Evolutionary conservation across 23 red algal species (phyloP).

Genomic region (Gracilaria caudata): DNA sequence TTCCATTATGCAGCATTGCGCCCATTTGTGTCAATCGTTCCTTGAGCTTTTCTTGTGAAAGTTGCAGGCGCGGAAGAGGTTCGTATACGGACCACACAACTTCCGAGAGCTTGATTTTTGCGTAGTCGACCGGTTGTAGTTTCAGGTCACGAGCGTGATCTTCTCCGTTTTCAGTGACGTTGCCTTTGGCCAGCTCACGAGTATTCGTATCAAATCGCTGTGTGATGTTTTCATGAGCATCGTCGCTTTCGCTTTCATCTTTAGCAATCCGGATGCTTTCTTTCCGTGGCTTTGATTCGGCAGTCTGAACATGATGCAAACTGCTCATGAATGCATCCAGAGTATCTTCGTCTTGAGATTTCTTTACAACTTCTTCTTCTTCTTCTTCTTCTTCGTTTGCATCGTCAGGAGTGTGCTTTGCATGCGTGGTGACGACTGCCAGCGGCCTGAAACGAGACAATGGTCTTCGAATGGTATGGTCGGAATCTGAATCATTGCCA

Average conservation of each 20-base stretch:
- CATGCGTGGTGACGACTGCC: background rate
- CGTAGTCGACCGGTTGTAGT: conserved; percentile 48
- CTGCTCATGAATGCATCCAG: conserved; percentile 44
- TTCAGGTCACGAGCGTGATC: conserved; percentile 31
- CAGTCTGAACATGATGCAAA: background rate
- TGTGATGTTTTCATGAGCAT: background rate
- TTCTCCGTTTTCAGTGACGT: background rate
- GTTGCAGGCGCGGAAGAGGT: conserved; percentile 39
- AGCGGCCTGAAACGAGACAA: background rate
- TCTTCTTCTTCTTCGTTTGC: background rate
- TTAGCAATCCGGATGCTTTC: background rate
- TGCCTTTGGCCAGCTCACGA: background rate
- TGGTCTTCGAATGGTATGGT: background rate
- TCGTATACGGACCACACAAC: conserved; percentile 15
- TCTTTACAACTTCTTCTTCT: background rate
- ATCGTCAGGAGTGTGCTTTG: background rate
- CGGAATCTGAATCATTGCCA: conserved; percentile 29
- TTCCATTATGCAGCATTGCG: background rate
- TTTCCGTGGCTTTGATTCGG: background rate
- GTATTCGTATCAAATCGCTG: background rate
- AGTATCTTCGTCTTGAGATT: conserved; percentile 27
- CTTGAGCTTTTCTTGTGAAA: background rate
- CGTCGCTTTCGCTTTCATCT: conserved; percentile 4
- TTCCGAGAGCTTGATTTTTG: background rate
- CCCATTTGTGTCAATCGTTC: background rate